A percentile compares a stretch with the other conserved stretches of the same genome.
phyloP scores from a whole-genome alignment of 768 basidiomycete species.

The Candolleomyces eurysporus region DNA sequence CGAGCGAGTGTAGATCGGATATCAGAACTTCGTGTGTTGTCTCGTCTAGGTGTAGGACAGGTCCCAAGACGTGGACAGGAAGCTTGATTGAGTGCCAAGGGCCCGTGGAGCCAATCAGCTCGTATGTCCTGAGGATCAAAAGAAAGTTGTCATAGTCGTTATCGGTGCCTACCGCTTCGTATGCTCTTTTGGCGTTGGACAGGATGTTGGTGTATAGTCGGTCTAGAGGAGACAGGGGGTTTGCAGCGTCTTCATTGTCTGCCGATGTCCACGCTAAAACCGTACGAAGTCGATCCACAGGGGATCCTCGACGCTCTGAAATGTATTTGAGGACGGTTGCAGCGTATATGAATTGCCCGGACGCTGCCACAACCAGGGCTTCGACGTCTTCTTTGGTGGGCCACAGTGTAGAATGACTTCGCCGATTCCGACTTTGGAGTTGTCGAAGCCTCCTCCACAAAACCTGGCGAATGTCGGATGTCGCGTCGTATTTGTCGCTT shows the following conservation, averaged over 20 bases:
- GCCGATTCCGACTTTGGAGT: not conserved
- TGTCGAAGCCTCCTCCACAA: not conserved
- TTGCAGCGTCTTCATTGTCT: not conserved
- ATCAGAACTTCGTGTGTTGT: not conserved
- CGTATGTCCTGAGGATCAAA: not conserved
- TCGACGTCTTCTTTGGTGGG: constrained; percentile 5
- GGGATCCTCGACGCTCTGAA: constrained; percentile 9
- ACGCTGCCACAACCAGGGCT: constrained; percentile 8
- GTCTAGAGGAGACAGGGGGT: constrained; percentile 6
- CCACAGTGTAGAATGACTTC: not conserved
- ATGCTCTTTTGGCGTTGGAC: not conserved
- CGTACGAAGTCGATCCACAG: not conserved
- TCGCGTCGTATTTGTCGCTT: constrained; percentile 3
- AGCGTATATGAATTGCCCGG: constrained; percentile 15
- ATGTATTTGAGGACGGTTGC: constrained; percentile 12
- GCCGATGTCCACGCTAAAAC: not conserved
- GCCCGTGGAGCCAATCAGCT: not conserved
- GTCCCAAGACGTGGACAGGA: not conserved
- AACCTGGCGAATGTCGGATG: not conserved
- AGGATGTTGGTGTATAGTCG: constrained; percentile 4
- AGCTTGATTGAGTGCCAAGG: too few relatives aligned
- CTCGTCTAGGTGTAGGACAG: not conserved
- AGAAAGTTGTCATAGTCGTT: not conserved
- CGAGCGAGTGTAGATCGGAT: not conserved
- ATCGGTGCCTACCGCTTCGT: not conserved